These are phyloP conservation scores for Trametes versicolor DNA, from an alignment of 1,284 basidiomycete genomes.

Conservation along the genomic window DNA sequence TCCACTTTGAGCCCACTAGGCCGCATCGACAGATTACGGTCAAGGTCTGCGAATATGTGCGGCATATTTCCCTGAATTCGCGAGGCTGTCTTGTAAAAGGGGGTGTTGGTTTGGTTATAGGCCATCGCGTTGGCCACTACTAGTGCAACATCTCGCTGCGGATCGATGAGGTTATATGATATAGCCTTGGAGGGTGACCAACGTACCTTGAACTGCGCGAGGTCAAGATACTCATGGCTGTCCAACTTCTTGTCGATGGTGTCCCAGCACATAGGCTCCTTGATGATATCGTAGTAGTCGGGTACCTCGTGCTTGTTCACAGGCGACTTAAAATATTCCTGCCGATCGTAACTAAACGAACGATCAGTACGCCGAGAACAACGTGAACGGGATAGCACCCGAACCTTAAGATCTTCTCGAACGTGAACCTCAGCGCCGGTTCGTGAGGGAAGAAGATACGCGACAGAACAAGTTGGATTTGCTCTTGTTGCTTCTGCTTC, in stretches of 20 bases:
- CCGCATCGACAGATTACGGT: slow-evolving; percentile 34
- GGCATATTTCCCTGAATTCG: slow-evolving; percentile 70
- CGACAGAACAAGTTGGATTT: slow-evolving; percentile 76
- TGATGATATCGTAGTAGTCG: slow-evolving; percentile 92
- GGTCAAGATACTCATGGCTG: slow-evolving; percentile 79
- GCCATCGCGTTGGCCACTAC: slow-evolving; percentile 88
- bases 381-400: slow-evolving; percentile 40
- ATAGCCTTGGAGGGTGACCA: not conserved
- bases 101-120: slow-evolving; percentile 86
- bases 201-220: slow-evolving; percentile 79
- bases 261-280: slow-evolving; percentile 91
- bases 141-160: slow-evolving; percentile 82
- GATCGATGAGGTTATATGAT: not conserved
- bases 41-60: slow-evolving; percentile 70
- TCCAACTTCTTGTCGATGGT: slow-evolving; percentile 85
- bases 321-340: slow-evolving; percentile 82
- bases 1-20: slow-evolving; percentile 35
- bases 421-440: slow-evolving; percentile 65
- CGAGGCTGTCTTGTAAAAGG: slow-evolving; percentile 79
- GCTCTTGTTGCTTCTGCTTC: slow-evolving; percentile 81
- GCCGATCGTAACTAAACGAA: slow-evolving; percentile 72
- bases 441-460: slow-evolving; percentile 76
- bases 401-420: slow-evolving; percentile 79
- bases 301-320: slow-evolving; percentile 86
- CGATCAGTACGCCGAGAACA: slow-evolving; percentile 13